phyloP scores from a whole-genome alignment of 73 alveolate species.

The Tetrahymena elliotti region DNA sequence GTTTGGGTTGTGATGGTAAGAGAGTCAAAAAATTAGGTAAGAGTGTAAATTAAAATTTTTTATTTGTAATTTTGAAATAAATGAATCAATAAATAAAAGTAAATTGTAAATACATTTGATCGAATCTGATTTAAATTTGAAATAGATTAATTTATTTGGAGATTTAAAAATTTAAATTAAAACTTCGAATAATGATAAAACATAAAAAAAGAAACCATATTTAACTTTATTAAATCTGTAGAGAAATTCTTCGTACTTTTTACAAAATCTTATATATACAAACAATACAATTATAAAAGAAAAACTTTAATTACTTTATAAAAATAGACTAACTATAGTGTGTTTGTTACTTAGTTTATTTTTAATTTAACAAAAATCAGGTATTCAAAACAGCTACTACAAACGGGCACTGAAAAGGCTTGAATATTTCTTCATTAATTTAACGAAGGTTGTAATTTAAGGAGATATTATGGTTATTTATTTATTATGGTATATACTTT shows the following conservation, averaged over 20 bases:
- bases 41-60: too few species aligned
- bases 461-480: not conserved
- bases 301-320: not conserved
- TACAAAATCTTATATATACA: not conserved
- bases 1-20: too few species aligned
- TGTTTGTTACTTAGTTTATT: not conserved
- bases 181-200: too few species aligned
- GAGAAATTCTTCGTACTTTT: not conserved
- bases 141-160: too few species aligned
- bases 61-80: too few species aligned
- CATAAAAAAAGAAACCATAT: too few species aligned
- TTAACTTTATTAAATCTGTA: too few species aligned
- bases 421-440: not conserved
- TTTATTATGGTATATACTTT: not conserved
- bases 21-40: too few species aligned
- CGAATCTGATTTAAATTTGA: too few species aligned
- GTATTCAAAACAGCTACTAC: not conserved
- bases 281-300: not conserved
- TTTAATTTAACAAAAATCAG: not conserved
- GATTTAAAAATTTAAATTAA: too few species aligned
- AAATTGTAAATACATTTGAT: too few species aligned
- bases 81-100: too few species aligned
- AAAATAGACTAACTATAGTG: not conserved
- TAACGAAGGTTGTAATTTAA: not conserved
- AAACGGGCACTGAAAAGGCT: not conserved